Evolutionary conservation across 805 yeast species (phyloP).

Genomic region (Hanseniaspora meyeri): DNA sequence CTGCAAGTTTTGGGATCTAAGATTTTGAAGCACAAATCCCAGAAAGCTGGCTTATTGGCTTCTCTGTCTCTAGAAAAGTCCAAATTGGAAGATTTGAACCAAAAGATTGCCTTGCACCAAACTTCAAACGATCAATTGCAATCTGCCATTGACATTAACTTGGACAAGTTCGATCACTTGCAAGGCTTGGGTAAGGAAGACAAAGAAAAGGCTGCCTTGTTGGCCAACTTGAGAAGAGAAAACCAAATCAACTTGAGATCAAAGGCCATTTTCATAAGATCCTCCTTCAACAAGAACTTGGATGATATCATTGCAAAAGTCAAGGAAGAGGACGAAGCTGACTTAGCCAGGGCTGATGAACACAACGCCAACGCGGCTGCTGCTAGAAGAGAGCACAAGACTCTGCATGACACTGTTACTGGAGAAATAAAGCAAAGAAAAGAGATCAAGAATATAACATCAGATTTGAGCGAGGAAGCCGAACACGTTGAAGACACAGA

Average conservation of each 20-base stretch:
- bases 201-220: conserved; percentile 20
- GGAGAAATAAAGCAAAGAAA: conserved; percentile 1
- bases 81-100: conserved; percentile 29
- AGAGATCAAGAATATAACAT: background rate
- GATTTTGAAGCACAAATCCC: conserved; percentile 21
- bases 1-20: conserved; percentile 26
- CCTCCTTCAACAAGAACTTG: conserved; percentile 25
- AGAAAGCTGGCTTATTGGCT: conserved; percentile 30
- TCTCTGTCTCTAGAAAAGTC: conserved; percentile 27
- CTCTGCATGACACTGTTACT: background rate
- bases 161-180: conserved; percentile 31
- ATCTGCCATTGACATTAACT: conserved; percentile 29
- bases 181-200: conserved; percentile 31
- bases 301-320: conserved; percentile 22
- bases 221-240: conserved; percentile 24
- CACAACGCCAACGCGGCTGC: conserved; percentile 8
- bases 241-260: conserved; percentile 12
- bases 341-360: conserved; percentile 15
- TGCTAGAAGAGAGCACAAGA: conserved; percentile 7
- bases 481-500: background rate
- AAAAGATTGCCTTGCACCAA: conserved; percentile 29
- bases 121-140: conserved; percentile 29
- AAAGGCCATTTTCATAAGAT: conserved; percentile 17
- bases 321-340: conserved; percentile 14
- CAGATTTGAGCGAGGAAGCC: background rate